Conservation (phyloP, 2,329 filamentous ascomycete species). For the Ceratocystis lukuohia region DNA sequence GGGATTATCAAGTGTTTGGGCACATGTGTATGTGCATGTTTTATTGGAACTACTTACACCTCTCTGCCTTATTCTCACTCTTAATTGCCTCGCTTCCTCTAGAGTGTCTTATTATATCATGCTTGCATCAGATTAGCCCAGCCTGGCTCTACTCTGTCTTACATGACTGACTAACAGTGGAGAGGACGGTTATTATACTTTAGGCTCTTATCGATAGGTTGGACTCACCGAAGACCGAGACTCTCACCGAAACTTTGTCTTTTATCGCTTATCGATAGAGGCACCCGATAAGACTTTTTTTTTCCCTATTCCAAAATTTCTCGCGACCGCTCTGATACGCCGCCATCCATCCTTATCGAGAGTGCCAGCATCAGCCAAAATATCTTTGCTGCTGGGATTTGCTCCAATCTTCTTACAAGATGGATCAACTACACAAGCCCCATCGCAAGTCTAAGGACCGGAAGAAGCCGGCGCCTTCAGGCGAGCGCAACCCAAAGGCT, state of each 20-base stretch:
- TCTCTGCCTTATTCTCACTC: too few species aligned
- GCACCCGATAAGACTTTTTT: neutral
- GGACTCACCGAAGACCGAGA: neutral
- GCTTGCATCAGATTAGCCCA: too few species aligned
- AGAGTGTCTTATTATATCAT: too few species aligned
- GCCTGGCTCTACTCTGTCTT: too few species aligned
- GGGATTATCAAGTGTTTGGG: too few species aligned
- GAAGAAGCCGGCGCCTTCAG: conserved; percentile 47
- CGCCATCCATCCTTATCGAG: too few species aligned
- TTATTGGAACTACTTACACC: too few species aligned
- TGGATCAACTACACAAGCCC: conserved; percentile 70
- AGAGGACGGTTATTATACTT: neutral
- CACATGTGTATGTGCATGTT: too few species aligned
- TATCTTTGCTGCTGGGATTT: neutral
- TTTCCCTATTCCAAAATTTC: neutral
- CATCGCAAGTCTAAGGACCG: conserved; percentile 71
- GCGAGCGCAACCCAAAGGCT: conserved; percentile 74
- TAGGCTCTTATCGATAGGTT: neutral
- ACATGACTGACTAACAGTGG: too few species aligned
- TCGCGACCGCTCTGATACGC: neutral
- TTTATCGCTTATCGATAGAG: neutral
- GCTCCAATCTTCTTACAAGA: conserved; percentile 38
- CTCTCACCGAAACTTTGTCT: neutral
- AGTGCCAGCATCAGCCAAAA: neutral
- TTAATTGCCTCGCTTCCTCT: too few species aligned